Base-by-base conservation (phyloP, 768 basidiomycete genomes). In the Grammothele lineata region DNA sequence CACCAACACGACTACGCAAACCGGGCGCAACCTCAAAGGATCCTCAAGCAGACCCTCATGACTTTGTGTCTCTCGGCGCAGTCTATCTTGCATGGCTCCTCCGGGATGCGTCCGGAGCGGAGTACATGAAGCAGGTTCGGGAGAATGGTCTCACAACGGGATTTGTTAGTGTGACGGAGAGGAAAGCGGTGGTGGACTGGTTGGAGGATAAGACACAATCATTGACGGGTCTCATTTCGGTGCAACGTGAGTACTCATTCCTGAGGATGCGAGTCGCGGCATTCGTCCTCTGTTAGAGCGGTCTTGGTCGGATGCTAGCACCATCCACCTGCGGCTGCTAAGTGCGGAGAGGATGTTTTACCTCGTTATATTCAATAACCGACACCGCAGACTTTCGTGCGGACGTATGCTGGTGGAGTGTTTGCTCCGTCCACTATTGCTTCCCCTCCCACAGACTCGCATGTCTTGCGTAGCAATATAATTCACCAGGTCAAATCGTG, bases 121-220 rank as follows among this genome's bases (percentile, higher is more conserved):
- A 94, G 54, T 98, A 98, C 68, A 82, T 95, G 80, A 86, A 84
- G 61, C 83, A 87, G 57, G 84, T 85, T 2, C 73, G 89, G 45
- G 86, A 87, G 58, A 75, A 75, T 35, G 87, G 89, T 1, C 67
- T 92, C 24, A 72, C 79, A 2, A 76, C 81, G 32, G 85, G 85
- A 7, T 79, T 92, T 62, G 90, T 97, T 32, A 83, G 87, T 55
- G 81, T 92, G 26, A 90, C 91, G 3, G 93, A 96, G 66, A 72
- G 93, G 51, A 91, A 88, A 69, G 74, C 74, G 37, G 82, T 95
- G 0, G 80, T 90, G 27, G 92, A 94, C 42, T 97, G 87, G 82
- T 62, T 97, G 36, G 81, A 86, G 57, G 83, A 53, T 19, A 53
- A 44, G 87, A 27, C 74, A 69, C 57, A 62, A 65, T 11, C 48